A percentile compares a stretch with the other conserved stretches of the same genome.
Evolutionary conservation across 441 rosid genomes (phyloP).

Genomic region (Adansonia gregorii): DNA sequence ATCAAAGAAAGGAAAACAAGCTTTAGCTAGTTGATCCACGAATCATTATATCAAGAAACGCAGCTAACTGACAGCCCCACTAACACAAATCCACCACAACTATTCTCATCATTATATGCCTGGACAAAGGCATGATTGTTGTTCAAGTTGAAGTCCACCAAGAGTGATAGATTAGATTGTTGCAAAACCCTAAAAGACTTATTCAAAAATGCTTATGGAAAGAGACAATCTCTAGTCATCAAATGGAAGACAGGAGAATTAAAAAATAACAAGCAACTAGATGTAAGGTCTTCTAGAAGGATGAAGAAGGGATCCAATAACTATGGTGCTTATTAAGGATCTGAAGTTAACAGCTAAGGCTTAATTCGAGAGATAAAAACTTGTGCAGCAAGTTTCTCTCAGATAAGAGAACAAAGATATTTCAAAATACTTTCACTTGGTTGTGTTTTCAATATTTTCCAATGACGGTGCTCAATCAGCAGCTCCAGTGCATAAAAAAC

Average conservation of each 20-base stretch:
- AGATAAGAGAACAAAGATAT: constrained; percentile 15
- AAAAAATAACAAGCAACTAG: neutral
- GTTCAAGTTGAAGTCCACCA: neutral
- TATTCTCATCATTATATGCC: neutral
- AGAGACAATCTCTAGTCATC: constrained; percentile 2
- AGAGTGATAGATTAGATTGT: neutral
- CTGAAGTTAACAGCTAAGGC: neutral
- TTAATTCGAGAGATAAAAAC: neutral
- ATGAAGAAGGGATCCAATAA: neutral
- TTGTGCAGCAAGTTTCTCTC: neutral
- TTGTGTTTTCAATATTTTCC: neutral
- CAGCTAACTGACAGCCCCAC: neutral
- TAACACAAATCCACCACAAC: constrained; percentile 5
- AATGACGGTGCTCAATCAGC: neutral
- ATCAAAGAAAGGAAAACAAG: constrained; percentile 15
- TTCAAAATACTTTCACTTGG: neutral
- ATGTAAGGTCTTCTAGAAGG: neutral
- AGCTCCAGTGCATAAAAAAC: neutral
- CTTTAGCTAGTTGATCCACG: neutral
- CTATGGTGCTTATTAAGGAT: neutral
- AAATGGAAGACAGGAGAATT: neutral
- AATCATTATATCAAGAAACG: constrained; percentile 1
- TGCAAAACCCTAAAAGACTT: constrained; percentile 8
- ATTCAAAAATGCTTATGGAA: neutral
- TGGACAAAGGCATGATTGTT: neutral